A percentile compares a stretch with the other conserved stretches of the same genome.
Evolutionary conservation across 139 green algal species (phyloP).

Genomic region (Chlamydomonas asymmetrica): DNA sequence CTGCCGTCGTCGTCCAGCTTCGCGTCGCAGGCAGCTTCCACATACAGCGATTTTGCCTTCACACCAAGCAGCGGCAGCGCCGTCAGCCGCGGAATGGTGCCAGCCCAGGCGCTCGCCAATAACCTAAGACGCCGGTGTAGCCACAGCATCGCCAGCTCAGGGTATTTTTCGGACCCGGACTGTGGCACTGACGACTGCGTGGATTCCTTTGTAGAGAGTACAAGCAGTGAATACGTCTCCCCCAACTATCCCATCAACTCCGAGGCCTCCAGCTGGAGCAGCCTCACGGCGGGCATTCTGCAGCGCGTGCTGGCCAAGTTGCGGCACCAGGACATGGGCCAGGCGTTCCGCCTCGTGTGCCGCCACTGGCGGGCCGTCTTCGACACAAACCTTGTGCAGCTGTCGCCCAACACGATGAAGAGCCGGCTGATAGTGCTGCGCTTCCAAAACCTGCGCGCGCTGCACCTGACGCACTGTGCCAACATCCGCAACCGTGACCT

Average conservation of each 20-base stretch:
- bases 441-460: slow-evolving; percentile 34
- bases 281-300: slow-evolving; percentile 27
- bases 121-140: too few species aligned
- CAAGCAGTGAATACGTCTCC: neutral
- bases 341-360: slow-evolving; percentile 34
- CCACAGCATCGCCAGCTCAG: too few species aligned
- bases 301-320: slow-evolving; percentile 31
- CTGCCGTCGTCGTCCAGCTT: too few species aligned
- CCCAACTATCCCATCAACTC: slow-evolving; percentile 22
- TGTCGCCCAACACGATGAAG: slow-evolving; percentile 35
- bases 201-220: too few species aligned
- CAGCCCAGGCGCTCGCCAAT: too few species aligned
- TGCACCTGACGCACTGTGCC: slow-evolving; percentile 40
- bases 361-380: slow-evolving; percentile 39
- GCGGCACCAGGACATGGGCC: slow-evolving; percentile 1
- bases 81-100: too few species aligned
- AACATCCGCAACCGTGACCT: slow-evolving; percentile 47
- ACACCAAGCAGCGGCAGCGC: too few species aligned
- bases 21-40: too few species aligned
- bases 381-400: slow-evolving; percentile 31
- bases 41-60: too few species aligned
- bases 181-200: too few species aligned
- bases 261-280: slow-evolving; percentile 19
- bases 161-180: too few species aligned
- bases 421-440: slow-evolving; percentile 20